Base-by-base conservation (phyloP, 352 stramenopile genomes). In the Globisporangium spiculum region DNA sequence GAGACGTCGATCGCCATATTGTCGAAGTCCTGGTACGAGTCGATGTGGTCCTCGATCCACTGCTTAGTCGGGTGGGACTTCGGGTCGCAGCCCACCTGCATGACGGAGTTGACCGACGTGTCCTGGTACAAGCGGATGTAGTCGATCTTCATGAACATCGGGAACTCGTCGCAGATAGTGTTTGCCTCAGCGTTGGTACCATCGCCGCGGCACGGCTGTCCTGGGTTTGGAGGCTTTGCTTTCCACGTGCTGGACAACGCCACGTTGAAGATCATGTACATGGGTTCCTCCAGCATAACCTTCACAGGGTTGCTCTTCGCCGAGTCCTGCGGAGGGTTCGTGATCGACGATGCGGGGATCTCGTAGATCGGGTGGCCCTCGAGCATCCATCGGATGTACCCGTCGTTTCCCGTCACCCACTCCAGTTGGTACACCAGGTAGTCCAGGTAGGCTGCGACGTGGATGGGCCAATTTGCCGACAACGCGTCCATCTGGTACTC, bases 201-300 rank as follows among this genome's bases (percentile, higher is more conserved):
- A n/a, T 88, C 75, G 0, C 81, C 81, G 44, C 76, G 80, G 52
- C 86, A 94, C n/a, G 75, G 74, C 7, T 81, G 70, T 18, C 76
- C 78, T 0, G 86, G 66, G 67, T 94, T 94, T 20, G 86, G 86
- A 6, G 86, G 86, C 30, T 71, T 79, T 0, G 86, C 71, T 16
- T 83, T 82, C 96, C 94, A 98, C 30, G 91, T 89, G 27, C 75
- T 88, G 10, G 91, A 98, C 65, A 99, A 79, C 2, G 96, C 96
- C 27, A 97, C 97, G 77, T 98, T 99, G 61, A 98, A 86, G 55
- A 99, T 88, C 65, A 98, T 69, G 66, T 98, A 98, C 80, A 97
- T 92, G 2, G 96, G 96, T 72, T 99, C 96, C n/a, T 93, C 84
- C 22, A 97, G 86, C 81, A 99, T 98, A 68, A 88, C 93, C 77